phyloP scores from a whole-genome alignment of 192 early-diverging fungal genomes.

The Rhizophlyctis rosea region DNA sequence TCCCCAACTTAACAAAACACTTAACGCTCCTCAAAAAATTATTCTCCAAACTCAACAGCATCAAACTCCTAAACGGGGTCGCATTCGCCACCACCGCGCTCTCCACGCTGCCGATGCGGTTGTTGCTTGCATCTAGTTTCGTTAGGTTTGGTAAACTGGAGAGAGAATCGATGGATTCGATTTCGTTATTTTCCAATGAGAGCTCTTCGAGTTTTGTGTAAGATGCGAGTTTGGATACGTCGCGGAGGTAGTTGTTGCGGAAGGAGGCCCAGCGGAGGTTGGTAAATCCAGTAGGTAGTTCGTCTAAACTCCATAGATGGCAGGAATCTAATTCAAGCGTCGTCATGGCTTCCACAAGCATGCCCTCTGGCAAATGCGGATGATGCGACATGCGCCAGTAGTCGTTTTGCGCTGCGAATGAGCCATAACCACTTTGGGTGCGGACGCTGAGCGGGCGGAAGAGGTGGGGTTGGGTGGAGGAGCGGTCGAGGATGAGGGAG shows the following conservation, averaged over 20 bases:
- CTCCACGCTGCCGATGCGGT: slow-evolving; percentile 45
- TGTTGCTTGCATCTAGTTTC: slow-evolving; percentile 54
- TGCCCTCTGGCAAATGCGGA: slow-evolving; percentile 13
- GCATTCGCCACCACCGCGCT: slow-evolving; percentile 37
- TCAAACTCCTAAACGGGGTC: slow-evolving; percentile 41
- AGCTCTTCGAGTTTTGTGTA: slow-evolving; percentile 50
- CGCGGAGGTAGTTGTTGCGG: slow-evolving; percentile 50
- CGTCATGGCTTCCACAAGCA: slow-evolving; percentile 41
- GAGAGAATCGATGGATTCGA: slow-evolving; percentile 46
- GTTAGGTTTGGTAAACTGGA: slow-evolving; percentile 34
- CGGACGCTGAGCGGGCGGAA: slow-evolving; percentile 52
- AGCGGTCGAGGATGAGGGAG: slow-evolving; percentile 21
- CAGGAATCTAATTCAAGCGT: slow-evolving; percentile 54
- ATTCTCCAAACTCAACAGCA: slow-evolving; percentile 54
- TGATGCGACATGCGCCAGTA: slow-evolving; percentile 36
- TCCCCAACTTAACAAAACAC: slow-evolving; percentile 44
- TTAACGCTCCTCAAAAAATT: slow-evolving; percentile 43
- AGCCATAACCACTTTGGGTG: slow-evolving; percentile 48
- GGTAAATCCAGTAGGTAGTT: slow-evolving; percentile 37
- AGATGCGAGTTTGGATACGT: slow-evolving; percentile 37
- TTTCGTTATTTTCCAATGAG: slow-evolving; percentile 54
- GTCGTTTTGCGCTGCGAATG: slow-evolving; percentile 44
- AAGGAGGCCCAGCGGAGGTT: slow-evolving; percentile 57
- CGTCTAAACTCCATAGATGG: slow-evolving; percentile 41
- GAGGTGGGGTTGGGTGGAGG: slow-evolving; percentile 47